These are phyloP conservation scores for Xylariaceae sp. DNA, from an alignment of 2,329 filamentous ascomycete genomes.

Conservation along the genomic window DNA sequence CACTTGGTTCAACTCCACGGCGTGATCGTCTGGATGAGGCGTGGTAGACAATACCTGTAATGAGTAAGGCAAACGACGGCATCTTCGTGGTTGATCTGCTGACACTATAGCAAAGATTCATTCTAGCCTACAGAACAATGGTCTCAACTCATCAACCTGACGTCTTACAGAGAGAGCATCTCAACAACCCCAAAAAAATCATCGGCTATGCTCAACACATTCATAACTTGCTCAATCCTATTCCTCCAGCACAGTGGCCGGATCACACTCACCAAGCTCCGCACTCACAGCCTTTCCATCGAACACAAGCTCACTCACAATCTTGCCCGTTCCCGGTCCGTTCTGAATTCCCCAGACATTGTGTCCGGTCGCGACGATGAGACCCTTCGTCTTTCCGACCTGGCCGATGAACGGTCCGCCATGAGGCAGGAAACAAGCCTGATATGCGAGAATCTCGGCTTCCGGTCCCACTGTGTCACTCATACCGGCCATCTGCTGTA, in stretches of 20 bases:
- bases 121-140: no score
- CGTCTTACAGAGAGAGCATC: no score
- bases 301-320: conserved; percentile 60
- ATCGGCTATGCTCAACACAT: conserved; percentile 5
- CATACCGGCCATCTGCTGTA: conserved; percentile 55
- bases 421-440: conserved; percentile 73
- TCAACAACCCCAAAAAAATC: no score
- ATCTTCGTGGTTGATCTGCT: no score
- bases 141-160: no score
- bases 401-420: conserved; percentile 65
- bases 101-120: no score
- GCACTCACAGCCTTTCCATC: conserved; percentile 56
- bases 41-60: no score
- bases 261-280: conserved; percentile 50
- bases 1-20: no score
- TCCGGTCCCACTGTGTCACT: conserved; percentile 49
- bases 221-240: conserved; percentile 16
- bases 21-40: no score
- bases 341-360: conserved; percentile 84
- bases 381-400: conserved; percentile 52
- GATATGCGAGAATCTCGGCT: conserved; percentile 54
- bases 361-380: conserved; percentile 67
- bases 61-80: no score
- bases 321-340: conserved; percentile 63
- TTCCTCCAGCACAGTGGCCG: conserved; percentile 37